phyloP scores from a whole-genome alignment of 768 basidiomycete genomes.

The Tephrocybe sp. region DNA sequence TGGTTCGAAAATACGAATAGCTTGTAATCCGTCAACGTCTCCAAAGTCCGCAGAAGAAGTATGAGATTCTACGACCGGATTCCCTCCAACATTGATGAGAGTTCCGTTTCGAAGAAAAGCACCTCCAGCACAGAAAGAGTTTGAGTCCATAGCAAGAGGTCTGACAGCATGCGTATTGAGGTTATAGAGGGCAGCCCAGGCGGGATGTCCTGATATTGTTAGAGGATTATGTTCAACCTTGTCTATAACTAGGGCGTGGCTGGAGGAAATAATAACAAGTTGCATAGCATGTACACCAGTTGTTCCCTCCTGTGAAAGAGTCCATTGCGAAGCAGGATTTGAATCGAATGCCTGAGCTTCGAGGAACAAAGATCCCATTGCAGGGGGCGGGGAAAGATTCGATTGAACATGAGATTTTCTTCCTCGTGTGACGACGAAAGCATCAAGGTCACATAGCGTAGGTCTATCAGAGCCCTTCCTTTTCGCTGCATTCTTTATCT shows the following conservation, averaged over 20 bases:
- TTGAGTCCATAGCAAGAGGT: slow-evolving; percentile 66
- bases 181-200: slow-evolving; percentile 78
- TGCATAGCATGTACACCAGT: slow-evolving; percentile 84
- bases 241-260: slow-evolving; percentile 73
- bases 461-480: slow-evolving; percentile 32
- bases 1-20: slow-evolving; percentile 68
- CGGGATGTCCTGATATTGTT: slow-evolving; percentile 69
- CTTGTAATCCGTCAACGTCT: slow-evolving; percentile 70
- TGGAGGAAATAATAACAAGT: slow-evolving; percentile 61
- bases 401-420: slow-evolving; percentile 5
- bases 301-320: slow-evolving; percentile 57
- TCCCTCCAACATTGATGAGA: slow-evolving; percentile 76
- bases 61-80: slow-evolving; percentile 64
- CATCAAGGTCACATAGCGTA: slow-evolving; percentile 54
- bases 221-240: slow-evolving; percentile 87
- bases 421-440: slow-evolving; percentile 61
- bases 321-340: slow-evolving; percentile 39
- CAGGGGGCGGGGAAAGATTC: not conserved
- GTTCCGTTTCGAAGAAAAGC: slow-evolving; percentile 76
- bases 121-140: slow-evolving; percentile 87
- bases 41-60: slow-evolving; percentile 75
- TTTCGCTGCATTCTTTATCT: slow-evolving; percentile 54
- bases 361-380: slow-evolving; percentile 6
- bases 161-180: slow-evolving; percentile 58
- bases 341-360: slow-evolving; percentile 5